phyloP scores from a whole-genome alignment of 768 basidiomycete species.

The Basidioascus undulatus region DNA sequence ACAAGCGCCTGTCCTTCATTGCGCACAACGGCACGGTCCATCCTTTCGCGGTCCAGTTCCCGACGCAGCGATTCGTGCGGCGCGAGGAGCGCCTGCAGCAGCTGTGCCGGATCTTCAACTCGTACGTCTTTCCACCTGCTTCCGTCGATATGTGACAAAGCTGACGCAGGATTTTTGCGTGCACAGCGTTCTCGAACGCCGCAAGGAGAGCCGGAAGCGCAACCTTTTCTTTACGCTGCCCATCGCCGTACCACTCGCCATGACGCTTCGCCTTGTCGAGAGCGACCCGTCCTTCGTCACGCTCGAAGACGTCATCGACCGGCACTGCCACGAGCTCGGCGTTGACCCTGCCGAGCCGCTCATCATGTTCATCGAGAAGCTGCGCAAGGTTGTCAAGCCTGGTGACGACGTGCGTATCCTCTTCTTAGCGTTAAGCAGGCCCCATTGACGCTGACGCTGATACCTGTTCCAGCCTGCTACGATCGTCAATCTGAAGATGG shows the following conservation, averaged over 20 bases:
- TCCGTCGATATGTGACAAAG: not conserved
- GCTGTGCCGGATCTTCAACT: conserved; percentile 79
- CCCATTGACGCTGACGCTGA: not conserved
- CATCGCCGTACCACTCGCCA: conserved; percentile 50
- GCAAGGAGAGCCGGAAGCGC: conserved; percentile 80
- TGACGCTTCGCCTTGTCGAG: conserved; percentile 61
- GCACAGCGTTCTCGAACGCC: conserved; percentile 47
- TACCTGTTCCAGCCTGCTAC: too few species aligned
- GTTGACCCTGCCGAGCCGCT: conserved; percentile 72
- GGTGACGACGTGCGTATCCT: too few species aligned
- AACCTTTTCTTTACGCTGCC: conserved; percentile 82
- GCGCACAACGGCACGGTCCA: conserved; percentile 75
- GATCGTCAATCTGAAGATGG: too few species aligned
- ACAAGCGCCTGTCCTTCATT: conserved; percentile 70
- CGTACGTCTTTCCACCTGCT: conserved; percentile 25
- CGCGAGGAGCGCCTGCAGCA: conserved; percentile 84
- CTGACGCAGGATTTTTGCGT: not conserved
- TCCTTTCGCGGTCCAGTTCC: conserved; percentile 75
- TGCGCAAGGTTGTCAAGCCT: conserved; percentile 23
- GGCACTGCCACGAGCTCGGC: conserved; percentile 48
- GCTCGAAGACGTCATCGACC: conserved; percentile 81
- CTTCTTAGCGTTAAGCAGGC: too few species aligned
- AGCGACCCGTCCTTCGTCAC: conserved; percentile 77
- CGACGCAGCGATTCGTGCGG: conserved; percentile 57
- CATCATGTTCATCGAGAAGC: conserved; percentile 60